Percentiles rank a stretch among this genome's conserved stretches.
phyloP scores from a whole-genome alignment of 164 flowering plant species.

The Cinnamomum micranthum region DNA sequence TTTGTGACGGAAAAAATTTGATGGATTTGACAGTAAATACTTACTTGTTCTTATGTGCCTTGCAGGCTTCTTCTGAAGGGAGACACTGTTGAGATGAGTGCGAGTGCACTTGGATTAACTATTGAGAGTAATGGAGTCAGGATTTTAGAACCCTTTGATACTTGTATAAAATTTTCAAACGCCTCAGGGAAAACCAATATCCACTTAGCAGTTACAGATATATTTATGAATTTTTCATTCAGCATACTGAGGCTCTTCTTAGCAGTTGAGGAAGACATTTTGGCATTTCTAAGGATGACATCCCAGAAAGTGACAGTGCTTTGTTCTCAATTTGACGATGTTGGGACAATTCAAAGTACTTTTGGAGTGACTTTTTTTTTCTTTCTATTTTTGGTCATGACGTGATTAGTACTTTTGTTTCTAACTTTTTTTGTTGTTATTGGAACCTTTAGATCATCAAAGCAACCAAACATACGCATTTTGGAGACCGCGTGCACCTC shows the following conservation, averaged over 20 bases:
- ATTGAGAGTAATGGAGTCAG: constrained; percentile 95
- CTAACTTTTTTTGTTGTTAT: neutral
- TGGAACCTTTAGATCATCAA: constrained; percentile 41
- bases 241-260: constrained; percentile 85
- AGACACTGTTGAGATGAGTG: constrained; percentile 63
- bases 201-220: constrained; percentile 68
- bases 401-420: neutral
- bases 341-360: constrained; percentile 71
- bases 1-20: neutral
- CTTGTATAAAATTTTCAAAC: constrained; percentile 59
- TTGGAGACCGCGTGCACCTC: constrained; percentile 96
- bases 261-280: constrained; percentile 89
- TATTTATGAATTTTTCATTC: constrained; percentile 93
- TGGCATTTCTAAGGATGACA: constrained; percentile 76
- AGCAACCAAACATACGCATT: constrained; percentile 65
- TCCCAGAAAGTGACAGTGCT: constrained; percentile 68
- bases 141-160: constrained; percentile 92
- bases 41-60: constrained; percentile 20
- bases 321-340: constrained; percentile 86
- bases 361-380: neutral
- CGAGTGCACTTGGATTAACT: constrained; percentile 77
- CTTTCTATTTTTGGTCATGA: neutral
- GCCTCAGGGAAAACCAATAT: constrained; percentile 83
- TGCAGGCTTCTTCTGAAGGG: constrained; percentile 79
- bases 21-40: neutral